Percentiles rank a stretch among this genome's conserved stretches.
Conservation (phyloP, 257 asterid genomes). For the Euphrasia confusa region DNA sequence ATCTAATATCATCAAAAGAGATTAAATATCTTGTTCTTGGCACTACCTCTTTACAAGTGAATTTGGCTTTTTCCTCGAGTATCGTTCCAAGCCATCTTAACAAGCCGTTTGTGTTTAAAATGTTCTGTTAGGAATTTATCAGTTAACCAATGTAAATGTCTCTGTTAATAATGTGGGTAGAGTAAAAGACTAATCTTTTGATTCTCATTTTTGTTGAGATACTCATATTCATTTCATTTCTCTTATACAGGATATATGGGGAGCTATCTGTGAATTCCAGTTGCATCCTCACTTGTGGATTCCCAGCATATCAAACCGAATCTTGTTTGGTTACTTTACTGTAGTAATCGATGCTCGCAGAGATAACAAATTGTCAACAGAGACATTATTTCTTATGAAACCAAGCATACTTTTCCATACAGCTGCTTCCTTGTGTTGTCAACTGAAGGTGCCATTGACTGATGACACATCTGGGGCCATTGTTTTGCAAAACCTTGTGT, state of each 20-base stretch:
- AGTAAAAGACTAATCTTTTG: neutral
- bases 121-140: neutral
- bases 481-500: constrained; percentile 55
- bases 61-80: neutral
- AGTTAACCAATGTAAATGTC: neutral
- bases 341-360: constrained; percentile 36
- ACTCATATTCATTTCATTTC: constrained; percentile 4
- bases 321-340: constrained; percentile 51
- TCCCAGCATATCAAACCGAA: constrained; percentile 71
- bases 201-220: neutral
- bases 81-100: neutral
- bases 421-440: constrained; percentile 69
- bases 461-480: constrained; percentile 45
- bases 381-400: constrained; percentile 47
- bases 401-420: constrained; percentile 65
- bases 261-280: constrained; percentile 53
- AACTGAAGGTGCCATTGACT: constrained; percentile 53
- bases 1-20: neutral
- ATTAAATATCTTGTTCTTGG: neutral
- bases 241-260: constrained; percentile 76
- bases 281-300: constrained; percentile 86
- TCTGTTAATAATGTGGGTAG: neutral
- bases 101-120: neutral
- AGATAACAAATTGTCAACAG: constrained; percentile 30
- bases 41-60: neutral